Conservation (phyloP, 305 asterid genomes). For the Solanum hybrid region DNA sequence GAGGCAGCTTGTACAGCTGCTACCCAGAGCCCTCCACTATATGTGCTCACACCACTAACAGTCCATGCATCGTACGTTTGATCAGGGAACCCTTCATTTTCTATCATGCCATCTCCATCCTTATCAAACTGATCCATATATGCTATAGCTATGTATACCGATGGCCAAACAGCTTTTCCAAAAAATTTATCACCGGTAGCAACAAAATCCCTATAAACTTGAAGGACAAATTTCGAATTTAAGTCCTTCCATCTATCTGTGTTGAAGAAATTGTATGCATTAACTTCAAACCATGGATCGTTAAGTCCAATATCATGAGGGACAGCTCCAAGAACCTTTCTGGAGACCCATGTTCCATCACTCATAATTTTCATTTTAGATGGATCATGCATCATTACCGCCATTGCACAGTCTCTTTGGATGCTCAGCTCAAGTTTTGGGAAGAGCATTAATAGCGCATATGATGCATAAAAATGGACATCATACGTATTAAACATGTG, state of each 20-base stretch:
- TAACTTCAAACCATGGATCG: constrained; percentile 91
- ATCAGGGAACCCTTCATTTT: constrained; percentile 84
- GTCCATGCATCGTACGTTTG: constrained; percentile 95
- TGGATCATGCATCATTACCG: constrained; percentile 93
- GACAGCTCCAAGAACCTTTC: constrained; percentile 87
- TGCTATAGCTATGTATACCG: constrained; percentile 82
- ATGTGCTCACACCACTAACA: constrained; percentile 81
- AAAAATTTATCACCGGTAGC: constrained; percentile 58
- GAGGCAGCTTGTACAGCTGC: constrained; percentile 92
- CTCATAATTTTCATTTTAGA: constrained; percentile 41
- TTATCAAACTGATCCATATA: constrained; percentile 93
- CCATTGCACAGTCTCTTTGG: constrained; percentile 85
- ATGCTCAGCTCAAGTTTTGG: constrained; percentile 84
- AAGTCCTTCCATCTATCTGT: constrained; percentile 90
- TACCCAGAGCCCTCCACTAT: constrained; percentile 90
- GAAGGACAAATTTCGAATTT: constrained; percentile 89
- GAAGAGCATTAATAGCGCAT: constrained; percentile 59
- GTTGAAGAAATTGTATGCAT: constrained; percentile 59
- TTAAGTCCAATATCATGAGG: constrained; percentile 93
- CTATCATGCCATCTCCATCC: constrained; percentile 98
- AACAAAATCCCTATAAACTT: constrained; percentile 73
- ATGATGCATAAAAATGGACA: constrained; percentile 87
- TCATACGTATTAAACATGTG: constrained; percentile 89
- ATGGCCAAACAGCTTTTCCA: constrained; percentile 80
- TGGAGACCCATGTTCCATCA: constrained; percentile 50